phyloP scores from a whole-genome alignment of 371 early-diverging fungal genomes.

The Rhizomucor miehei region DNA sequence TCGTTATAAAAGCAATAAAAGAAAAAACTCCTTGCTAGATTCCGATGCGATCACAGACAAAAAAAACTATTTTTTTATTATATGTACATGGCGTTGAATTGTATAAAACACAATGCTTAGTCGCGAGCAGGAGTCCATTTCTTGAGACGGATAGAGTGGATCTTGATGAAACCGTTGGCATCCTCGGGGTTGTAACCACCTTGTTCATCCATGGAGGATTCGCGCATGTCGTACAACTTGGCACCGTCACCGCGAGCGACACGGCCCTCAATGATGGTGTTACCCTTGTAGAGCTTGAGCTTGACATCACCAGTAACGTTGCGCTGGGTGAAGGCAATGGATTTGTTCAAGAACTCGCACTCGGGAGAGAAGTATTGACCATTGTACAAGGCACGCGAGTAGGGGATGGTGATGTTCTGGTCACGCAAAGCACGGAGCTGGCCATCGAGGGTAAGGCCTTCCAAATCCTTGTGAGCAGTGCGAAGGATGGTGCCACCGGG shows the following conservation, averaged over 20 bases:
- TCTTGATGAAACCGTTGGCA: conserved; percentile 96
- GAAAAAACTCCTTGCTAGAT: no score
- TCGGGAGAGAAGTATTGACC: conserved; percentile 96
- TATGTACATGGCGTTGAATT: conserved; percentile 4
- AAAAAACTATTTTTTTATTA: background rate
- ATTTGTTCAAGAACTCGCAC: conserved; percentile 82
- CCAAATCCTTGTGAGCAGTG: conserved; percentile 92
- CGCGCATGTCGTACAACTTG: conserved; percentile 92
- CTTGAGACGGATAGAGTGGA: conserved; percentile 93
- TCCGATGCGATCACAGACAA: no score
- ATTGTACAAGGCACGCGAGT: conserved; percentile 83
- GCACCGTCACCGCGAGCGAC: conserved; percentile 67
- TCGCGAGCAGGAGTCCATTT: conserved; percentile 65
- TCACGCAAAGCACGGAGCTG: conserved; percentile 92
- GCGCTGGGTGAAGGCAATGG: conserved; percentile 79
- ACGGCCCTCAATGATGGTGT: conserved; percentile 86
- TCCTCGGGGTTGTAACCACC: conserved; percentile 92
- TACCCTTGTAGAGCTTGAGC: conserved; percentile 96
- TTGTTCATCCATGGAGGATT: conserved; percentile 93
- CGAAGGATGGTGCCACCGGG: conserved; percentile 96
- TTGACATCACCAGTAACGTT: conserved; percentile 89
- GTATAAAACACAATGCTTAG: conserved; percentile 7
- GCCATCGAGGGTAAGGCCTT: conserved; percentile 93
- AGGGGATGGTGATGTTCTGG: conserved; percentile 77
- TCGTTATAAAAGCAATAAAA: no score